Evolutionary conservation across 495 filamentous ascomycete genomes (phyloP).

Genomic region (Cairneyella variabilis): DNA sequence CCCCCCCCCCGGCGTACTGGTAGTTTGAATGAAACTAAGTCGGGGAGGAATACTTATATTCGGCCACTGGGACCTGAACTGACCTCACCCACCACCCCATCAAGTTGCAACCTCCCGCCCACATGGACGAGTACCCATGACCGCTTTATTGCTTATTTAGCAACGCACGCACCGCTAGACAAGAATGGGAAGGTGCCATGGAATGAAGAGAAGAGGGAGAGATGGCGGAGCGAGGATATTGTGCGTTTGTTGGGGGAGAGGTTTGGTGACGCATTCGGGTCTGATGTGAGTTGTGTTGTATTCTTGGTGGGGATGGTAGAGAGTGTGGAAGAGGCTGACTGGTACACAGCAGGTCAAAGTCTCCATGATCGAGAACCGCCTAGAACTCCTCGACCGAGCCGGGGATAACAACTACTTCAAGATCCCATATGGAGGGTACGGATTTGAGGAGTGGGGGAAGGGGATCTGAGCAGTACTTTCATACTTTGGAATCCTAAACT

Average conservation of each 20-base stretch:
- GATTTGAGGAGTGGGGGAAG: constrained; percentile 16
- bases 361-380: constrained; percentile 14
- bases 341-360: constrained; percentile 4
- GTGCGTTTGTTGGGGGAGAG: constrained; percentile 1
- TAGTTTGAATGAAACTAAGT: too few species aligned
- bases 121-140: constrained; percentile 17
- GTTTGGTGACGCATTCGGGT: constrained; percentile 6
- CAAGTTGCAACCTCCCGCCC: constrained; percentile 10
- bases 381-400: constrained; percentile 11
- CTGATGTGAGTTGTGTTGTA: neutral
- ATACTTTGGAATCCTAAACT: too few species aligned
- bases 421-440: constrained; percentile 17
- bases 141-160: constrained; percentile 22
- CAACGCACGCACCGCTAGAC: constrained; percentile 19
- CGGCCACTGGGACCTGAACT: constrained; percentile 3
- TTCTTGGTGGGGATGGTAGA: neutral
- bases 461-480: too few species aligned
- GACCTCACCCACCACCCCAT: constrained; percentile 3
- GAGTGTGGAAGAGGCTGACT: neutral
- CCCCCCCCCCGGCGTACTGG: too few species aligned
- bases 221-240: constrained; percentile 16
- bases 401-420: constrained; percentile 22
- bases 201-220: constrained; percentile 9
- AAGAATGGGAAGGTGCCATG: constrained; percentile 8
- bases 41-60: constrained; percentile 2